Conservation (phyloP, 2,329 filamentous ascomycete genomes). For the Metarhizium humberi region DNA sequence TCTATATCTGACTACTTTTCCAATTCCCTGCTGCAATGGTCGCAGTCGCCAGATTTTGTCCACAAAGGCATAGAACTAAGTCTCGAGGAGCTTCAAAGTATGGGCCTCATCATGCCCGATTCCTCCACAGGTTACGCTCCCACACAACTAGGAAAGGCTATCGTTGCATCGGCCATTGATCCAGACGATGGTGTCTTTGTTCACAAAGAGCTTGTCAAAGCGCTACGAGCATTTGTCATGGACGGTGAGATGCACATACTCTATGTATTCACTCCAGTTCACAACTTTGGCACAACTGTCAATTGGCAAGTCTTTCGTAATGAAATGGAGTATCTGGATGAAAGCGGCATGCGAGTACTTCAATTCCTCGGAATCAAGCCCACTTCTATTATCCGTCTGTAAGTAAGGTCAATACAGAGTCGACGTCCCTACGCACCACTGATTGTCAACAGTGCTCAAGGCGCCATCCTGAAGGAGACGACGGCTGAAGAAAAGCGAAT, state of each 20-base stretch:
- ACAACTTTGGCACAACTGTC: constrained; percentile 44
- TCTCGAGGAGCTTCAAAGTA: constrained; percentile 45
- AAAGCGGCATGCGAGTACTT: constrained; percentile 61
- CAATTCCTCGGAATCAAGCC: constrained; percentile 60
- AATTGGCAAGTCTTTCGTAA: constrained; percentile 67
- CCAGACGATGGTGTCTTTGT: constrained; percentile 70
- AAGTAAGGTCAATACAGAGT: constrained; percentile 14
- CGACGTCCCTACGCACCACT: constrained; percentile 5
- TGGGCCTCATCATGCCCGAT: constrained; percentile 45
- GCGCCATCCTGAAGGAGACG: constrained; percentile 53
- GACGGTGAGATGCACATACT: constrained; percentile 73
- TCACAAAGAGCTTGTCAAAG: constrained; percentile 56
- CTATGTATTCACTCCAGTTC: constrained; percentile 68
- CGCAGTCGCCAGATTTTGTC: constrained; percentile 39
- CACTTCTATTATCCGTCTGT: constrained; percentile 58
- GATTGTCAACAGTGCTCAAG: constrained; percentile 47
- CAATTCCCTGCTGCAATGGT: constrained; percentile 57
- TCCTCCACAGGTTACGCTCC: constrained; percentile 44
- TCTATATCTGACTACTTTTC: constrained; percentile 59
- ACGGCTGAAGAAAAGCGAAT: constrained; percentile 50
- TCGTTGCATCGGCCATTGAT: constrained; percentile 63
- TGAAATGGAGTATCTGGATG: constrained; percentile 60
- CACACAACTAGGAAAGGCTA: constrained; percentile 58
- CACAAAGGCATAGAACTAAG: constrained; percentile 47
- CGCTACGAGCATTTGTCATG: constrained; percentile 66